Conservation (phyloP, 2,329 filamentous ascomycete species). For the Raffaelea deltoideospora region DNA sequence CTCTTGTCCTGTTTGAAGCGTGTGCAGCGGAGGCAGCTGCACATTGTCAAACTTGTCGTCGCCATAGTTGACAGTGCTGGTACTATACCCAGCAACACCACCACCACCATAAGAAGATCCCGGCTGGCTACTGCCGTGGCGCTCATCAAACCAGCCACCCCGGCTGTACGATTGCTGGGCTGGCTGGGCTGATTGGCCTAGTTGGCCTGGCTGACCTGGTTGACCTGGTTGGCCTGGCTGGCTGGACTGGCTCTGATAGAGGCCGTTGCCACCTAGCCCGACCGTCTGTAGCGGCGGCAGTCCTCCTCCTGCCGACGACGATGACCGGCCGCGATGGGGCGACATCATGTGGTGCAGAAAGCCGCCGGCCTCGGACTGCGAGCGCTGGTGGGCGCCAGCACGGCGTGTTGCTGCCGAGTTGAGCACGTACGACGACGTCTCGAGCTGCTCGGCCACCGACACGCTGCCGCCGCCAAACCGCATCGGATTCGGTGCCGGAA, state of each 20-base stretch:
- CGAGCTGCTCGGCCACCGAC: slow-evolving; percentile 3
- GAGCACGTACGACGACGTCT: slow-evolving; percentile 2
- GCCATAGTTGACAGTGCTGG: too few species aligned
- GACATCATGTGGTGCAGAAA: slow-evolving; percentile 1
- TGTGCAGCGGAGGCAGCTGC: slow-evolving; percentile 6
- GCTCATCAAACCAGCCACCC: too few species aligned
- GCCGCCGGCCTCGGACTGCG: slow-evolving; percentile 8
- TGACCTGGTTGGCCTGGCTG: neutral
- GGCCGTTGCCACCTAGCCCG: too few species aligned
- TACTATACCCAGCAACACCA: too few species aligned
- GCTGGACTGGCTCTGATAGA: neutral
- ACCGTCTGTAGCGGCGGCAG: too few species aligned
- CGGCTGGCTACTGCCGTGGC: too few species aligned
- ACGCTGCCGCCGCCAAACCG: slow-evolving; percentile 1
- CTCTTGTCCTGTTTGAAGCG: neutral
- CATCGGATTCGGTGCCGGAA: slow-evolving; percentile 5
- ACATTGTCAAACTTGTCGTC: slow-evolving; percentile 5
- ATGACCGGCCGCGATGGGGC: neutral
- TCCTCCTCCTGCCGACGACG: slow-evolving; percentile 3
- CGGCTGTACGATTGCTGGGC: too few species aligned
- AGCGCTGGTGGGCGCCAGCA: slow-evolving; percentile 8
- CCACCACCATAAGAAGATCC: too few species aligned
- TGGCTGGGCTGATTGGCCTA: neutral
- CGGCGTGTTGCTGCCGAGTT: slow-evolving; percentile 1
- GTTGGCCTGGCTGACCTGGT: neutral